A percentile compares a stretch with the other conserved stretches of the same genome.
These are phyloP conservation scores for Epichloe baconii DNA, from an alignment of 2,329 filamentous ascomycete genomes.

Conservation along the genomic window DNA sequence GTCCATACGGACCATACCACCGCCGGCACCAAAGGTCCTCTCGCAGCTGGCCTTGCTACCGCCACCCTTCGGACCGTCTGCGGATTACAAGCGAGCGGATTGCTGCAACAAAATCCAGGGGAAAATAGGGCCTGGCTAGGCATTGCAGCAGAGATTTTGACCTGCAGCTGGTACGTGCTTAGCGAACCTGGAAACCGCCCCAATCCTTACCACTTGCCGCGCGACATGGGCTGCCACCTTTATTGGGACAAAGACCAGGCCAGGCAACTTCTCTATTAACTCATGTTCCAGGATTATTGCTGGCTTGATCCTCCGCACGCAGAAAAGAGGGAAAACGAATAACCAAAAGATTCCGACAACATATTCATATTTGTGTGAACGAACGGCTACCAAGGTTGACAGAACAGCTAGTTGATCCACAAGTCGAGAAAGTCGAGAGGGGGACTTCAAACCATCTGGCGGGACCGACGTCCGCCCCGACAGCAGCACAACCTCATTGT, in stretches of 20 bases:
- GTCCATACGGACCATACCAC: not conserved
- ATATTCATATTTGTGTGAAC: not conserved
- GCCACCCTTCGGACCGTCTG: not conserved
- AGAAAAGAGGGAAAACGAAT: not conserved
- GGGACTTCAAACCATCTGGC: not conserved
- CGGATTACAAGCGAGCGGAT: not conserved
- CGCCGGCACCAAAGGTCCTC: not conserved
- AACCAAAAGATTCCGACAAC: not conserved
- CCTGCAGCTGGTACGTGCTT: constrained; percentile 5
- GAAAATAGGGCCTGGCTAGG: not conserved
- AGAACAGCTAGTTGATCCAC: not conserved
- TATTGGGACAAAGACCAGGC: not conserved
- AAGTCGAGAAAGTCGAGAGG: not conserved
- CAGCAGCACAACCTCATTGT: not conserved
- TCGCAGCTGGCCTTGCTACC: not conserved
- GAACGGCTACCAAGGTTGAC: not conserved
- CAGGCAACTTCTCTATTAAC: not conserved
- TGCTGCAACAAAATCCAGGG: not conserved
- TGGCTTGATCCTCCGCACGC: not conserved
- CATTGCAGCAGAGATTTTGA: constrained; percentile 1
- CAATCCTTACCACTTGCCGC: constrained; percentile 1
- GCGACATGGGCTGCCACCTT: constrained; percentile 1
- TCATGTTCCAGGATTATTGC: constrained; percentile 1
- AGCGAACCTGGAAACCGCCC: constrained; percentile 1
- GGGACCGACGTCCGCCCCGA: constrained; percentile 2